A percentile compares a stretch with the other conserved stretches of the same genome.
Conservation (phyloP, 306 rosid species). For the Fagus sylvatica region DNA sequence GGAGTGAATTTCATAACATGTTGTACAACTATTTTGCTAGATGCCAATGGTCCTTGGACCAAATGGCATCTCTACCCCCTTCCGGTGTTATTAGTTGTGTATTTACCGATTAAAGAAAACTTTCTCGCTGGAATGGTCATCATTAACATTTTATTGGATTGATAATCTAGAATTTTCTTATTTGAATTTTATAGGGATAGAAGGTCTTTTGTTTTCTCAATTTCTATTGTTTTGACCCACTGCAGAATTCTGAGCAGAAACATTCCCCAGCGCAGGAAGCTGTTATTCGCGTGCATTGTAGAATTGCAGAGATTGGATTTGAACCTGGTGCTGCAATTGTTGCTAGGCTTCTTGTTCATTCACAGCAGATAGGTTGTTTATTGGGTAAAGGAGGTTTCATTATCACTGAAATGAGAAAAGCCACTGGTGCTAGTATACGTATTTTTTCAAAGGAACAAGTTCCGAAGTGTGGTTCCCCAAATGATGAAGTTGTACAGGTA, state of each 20-base stretch:
- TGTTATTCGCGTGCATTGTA: conserved; percentile 73
- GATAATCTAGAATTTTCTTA: neutral
- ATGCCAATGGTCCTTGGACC: neutral
- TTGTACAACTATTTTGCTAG: neutral
- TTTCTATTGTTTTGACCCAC: conserved; percentile 27
- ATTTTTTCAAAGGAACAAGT: conserved; percentile 74
- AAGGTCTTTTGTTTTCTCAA: conserved; percentile 4
- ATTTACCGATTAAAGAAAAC: neutral
- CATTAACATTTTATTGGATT: neutral
- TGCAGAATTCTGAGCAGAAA: conserved; percentile 71
- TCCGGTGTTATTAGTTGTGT: neutral
- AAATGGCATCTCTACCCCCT: neutral
- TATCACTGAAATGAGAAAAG: conserved; percentile 79
- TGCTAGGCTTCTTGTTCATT: conserved; percentile 84
- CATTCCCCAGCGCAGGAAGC: conserved; percentile 89
- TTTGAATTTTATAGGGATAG: neutral
- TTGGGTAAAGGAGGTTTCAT: conserved; percentile 83
- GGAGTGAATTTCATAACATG: neutral
- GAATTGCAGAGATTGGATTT: conserved; percentile 77
- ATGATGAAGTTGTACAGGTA: conserved; percentile 89
- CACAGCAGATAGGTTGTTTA: conserved; percentile 76
- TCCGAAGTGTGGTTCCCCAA: conserved; percentile 51
- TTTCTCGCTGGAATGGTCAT: neutral
- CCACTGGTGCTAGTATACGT: conserved; percentile 78
- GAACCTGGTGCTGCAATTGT: conserved; percentile 70